Base-by-base conservation (phyloP, 2,329 filamentous ascomycete species). In the Fusarium nygamai region DNA sequence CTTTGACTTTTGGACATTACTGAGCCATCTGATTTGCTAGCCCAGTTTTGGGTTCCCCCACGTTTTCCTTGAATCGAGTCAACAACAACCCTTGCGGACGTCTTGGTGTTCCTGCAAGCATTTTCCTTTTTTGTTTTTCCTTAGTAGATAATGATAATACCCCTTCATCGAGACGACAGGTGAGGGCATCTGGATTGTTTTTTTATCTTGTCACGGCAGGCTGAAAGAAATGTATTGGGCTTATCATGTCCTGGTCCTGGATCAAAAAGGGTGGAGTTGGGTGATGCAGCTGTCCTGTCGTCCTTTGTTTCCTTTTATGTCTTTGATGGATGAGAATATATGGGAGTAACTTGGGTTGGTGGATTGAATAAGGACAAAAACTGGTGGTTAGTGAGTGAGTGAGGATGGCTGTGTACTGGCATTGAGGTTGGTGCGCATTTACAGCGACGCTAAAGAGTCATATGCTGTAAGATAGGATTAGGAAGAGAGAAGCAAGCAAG, bases 81-180 rank as follows among this genome's bases (percentile, higher is more conserved):
- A 54, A 61, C 43, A 76, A 44, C 48, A 54, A 67, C 39, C 61
- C 58, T 56, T 51, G 48, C 56, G 64, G 54, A 69, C 50, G 54
- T 58, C 56, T 61, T 59, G 46, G 48, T 62, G 64, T 64, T 59
- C 46, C 57, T 65, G 71, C 72, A 65, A 72, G 72, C 69, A 78
- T 74, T 74, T 74, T 64, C 57, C 61, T 72, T 74, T 65, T 69
- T 33, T 36, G 31, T 53, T 54, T 65, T 69, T 69, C 70, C 64
- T 74, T 74, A 78, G 68, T 80, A 78, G 74, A 80, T 80, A 80
- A 80, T 80, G 79, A 80, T 80, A 80, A 80, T 80, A 79, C 78
- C 78, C 76, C 76, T 74, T 71, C 64, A 75, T 78, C 73, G 69
- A 76, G 72, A 78, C 72, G 76, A 61, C 69, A 78, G 75, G 76